Evolutionary conservation across 495 filamentous ascomycete genomes (phyloP).

Genomic region (Cercophora samala): DNA sequence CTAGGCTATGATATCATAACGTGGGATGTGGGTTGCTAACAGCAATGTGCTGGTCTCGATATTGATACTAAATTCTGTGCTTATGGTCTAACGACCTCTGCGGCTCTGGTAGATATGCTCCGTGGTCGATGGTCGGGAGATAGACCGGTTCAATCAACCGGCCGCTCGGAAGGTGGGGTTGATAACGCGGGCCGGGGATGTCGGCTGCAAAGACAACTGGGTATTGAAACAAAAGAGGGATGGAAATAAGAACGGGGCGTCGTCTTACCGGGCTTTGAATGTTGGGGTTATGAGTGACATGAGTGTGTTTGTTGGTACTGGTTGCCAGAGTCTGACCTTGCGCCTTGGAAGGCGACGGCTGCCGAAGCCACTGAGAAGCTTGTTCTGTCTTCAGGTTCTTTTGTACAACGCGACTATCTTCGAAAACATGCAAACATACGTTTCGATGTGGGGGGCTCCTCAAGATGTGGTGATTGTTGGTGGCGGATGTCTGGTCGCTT

Average conservation of each 20-base stretch:
- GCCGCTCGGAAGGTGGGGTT: not conserved
- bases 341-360: not conserved
- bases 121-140: not conserved
- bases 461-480: not conserved
- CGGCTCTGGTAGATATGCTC: not conserved
- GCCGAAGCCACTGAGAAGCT: not conserved
- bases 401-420: not conserved
- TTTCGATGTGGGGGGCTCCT: too few species aligned
- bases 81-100: not conserved
- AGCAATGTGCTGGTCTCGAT: not conserved
- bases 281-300: too few species aligned
- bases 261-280: not conserved
- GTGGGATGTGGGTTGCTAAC: not conserved
- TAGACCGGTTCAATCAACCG: not conserved
- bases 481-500: not conserved
- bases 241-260: not conserved
- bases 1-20: not conserved
- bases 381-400: not conserved
- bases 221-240: not conserved
- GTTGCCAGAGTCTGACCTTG: too few species aligned
- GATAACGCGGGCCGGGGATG: not conserved
- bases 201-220: not conserved
- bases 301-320: too few species aligned
- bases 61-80: not conserved
- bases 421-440: too few species aligned